Evolutionary conservation across 106 monocot species (phyloP), one percentile per base, ranked within the genome.

Genomic region (Dendrobium officinale): DNA sequence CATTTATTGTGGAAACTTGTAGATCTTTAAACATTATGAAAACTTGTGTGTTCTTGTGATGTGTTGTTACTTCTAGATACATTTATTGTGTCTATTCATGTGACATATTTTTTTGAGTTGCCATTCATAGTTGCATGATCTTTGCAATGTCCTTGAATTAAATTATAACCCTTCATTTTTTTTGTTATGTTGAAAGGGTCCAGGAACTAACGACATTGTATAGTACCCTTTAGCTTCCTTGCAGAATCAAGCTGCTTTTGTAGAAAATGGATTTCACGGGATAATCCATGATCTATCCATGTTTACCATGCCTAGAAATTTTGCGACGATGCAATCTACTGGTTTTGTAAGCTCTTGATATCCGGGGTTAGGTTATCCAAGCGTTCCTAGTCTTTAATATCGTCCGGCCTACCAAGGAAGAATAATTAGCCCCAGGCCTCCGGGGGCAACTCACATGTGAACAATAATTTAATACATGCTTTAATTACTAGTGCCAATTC

Each of bases 191-290:
- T 72, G 31, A 67, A 79, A 91, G 92, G 84, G 89, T 66, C 67
- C 89, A 80, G 92, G 92, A 81, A 89, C 87, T n/a, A 95, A 92
- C 79, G 94, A 89, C 72, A 83, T 94, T 67, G 83, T 93, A 91
- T 92, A 92, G 42, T 98, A 98, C 81, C 92, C 94, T 54, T 42
- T 96, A 75, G 11, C 88, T 79, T 80, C 94, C 76, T 83, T 93
- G 88, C 96, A 97, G 88, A 92, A 88, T 87, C 92, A 89, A 82
- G 86, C 88, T 67, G 73, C 88, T 40, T 91, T 84, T 84, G 89
- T 91, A 88, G 87, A 88, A 81, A 94, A 86, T 80, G 6, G 82
- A 64, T 13, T 89, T 5, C 86, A 80, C 47, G 97, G 86, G 31
- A 77, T 82, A 55, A 89, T 75, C 80, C 77, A 89, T 76, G 87